Percentiles rank a stretch among this genome's conserved stretches.
Conservation (phyloP, 1,139 yeast genomes). For the Hansenula sp. region DNA sequence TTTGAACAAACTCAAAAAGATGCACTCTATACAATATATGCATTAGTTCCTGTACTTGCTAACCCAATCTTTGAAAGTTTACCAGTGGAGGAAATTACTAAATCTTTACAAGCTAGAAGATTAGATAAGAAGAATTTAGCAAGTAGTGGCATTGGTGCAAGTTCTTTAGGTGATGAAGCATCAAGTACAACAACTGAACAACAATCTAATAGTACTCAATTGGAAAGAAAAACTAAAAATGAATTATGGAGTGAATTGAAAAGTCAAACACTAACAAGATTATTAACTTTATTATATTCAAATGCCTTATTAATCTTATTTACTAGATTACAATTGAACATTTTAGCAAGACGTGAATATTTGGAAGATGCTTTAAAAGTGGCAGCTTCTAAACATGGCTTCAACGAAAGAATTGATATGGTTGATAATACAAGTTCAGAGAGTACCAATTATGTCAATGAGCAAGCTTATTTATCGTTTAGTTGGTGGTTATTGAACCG, state of each 20-base stretch:
- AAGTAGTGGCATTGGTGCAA: constrained; percentile 2
- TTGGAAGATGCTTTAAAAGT: constrained; percentile 71
- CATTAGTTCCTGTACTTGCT: constrained; percentile 75
- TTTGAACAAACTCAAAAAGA: constrained; percentile 93
- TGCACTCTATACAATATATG: constrained; percentile 79
- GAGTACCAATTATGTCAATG: constrained; percentile 49
- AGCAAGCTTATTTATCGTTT: constrained; percentile 80
- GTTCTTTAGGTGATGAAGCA: constrained; percentile 11
- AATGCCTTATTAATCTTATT: constrained; percentile 67
- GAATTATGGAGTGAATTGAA: constrained; percentile 87
- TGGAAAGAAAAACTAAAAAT: constrained; percentile 51
- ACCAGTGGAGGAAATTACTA: constrained; percentile 73
- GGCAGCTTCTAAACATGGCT: constrained; percentile 41
- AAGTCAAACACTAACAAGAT: constrained; percentile 67
- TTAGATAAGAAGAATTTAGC: constrained; percentile 25
- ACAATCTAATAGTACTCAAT: constrained; percentile 23
- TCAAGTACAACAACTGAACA: constrained; percentile 10
- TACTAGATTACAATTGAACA: constrained; percentile 81
- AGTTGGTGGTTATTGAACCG: constrained; percentile 93
- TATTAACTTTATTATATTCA: constrained; percentile 68
- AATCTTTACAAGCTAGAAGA: constrained; percentile 63
- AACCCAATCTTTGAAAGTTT: constrained; percentile 58
- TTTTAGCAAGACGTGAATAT: constrained; percentile 83
- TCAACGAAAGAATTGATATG: constrained; percentile 15
- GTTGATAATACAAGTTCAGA: constrained; percentile 11